These are phyloP conservation scores for Starmerella stigmatis DNA, from an alignment of 805 yeast species.

Conservation along the genomic window DNA sequence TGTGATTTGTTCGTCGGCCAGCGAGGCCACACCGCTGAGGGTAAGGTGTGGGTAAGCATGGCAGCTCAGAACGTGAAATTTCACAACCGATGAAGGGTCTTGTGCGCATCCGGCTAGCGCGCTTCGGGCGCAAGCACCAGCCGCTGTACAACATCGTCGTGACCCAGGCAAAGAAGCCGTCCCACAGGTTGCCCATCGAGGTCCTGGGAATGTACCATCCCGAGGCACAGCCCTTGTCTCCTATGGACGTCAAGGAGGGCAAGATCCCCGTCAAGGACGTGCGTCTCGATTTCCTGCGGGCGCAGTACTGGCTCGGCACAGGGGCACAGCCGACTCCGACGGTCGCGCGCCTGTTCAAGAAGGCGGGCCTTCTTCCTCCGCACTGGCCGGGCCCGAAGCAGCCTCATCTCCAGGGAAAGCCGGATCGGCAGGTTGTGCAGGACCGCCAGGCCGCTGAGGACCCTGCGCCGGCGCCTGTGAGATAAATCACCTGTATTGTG, in stretches of 20 bases:
- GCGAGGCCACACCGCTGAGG: neutral
- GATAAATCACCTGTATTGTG: too few relatives aligned
- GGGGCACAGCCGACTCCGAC: slow-evolving; percentile 91
- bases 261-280: slow-evolving; percentile 62
- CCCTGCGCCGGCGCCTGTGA: slow-evolving; percentile 22
- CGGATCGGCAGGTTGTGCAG: slow-evolving; percentile 12
- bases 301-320: slow-evolving; percentile 94
- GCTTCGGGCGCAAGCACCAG: slow-evolving; percentile 80
- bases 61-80: neutral
- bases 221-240: slow-evolving; percentile 55
- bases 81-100: slow-evolving; percentile 46
- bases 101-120: slow-evolving; percentile 78
- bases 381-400: slow-evolving; percentile 31
- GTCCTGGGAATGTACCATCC: slow-evolving; percentile 93
- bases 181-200: slow-evolving; percentile 83
- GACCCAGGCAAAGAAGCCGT: slow-evolving; percentile 54
- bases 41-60: neutral
- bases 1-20: neutral
- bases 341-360: slow-evolving; percentile 63
- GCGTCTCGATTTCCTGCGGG: slow-evolving; percentile 71
- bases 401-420: slow-evolving; percentile 8
- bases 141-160: slow-evolving; percentile 92
- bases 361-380: slow-evolving; percentile 49
- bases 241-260: slow-evolving; percentile 48
- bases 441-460: slow-evolving; percentile 18